Base-by-base conservation (phyloP, 768 basidiomycete species). In the Tulasnella sp. region DNA sequence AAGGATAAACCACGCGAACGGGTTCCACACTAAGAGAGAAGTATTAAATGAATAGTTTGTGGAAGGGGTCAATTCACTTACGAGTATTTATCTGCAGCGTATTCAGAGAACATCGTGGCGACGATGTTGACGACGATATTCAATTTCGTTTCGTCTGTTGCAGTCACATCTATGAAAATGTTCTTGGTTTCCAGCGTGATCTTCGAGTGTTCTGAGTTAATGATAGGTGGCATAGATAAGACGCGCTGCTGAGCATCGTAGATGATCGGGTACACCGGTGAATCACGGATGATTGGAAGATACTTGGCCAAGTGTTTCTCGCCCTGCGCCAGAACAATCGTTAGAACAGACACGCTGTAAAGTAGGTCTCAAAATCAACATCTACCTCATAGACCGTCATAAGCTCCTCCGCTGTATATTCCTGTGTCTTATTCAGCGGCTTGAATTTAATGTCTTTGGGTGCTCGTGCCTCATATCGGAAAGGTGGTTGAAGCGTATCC, bases 31-130 rank as follows among this genome's bases (percentile, higher is more conserved):
- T 98, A 66, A 61, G 1, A 43, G 38, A 4, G 32, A 34, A 41
- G 19, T 4, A 38, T 5, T 4, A 44, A 41, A 15, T 56, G 4
- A 0, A 26, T 29, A 17, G 17, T 38, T 15, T 7, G 34, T 32
- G 27, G 3, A n/a, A 34, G 47, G 4, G 48, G 32, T 11, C 43
- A 47, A 17, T 51, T 24, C 13, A 72, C 90, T 64, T 72, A 98
- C 94, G 88, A 84, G 80, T 85, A 97, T 3, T 93, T 89, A 43
- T 89, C 82, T 62, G 81, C 80, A 70, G 89, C 92, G 69, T 99
- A 96, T 72, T 98, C 94, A 1, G 95, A 86, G 73, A 99, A 99
- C 94, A 98, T 95, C n/a, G 89, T 86, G 1, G 86, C 77, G 11
- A 99, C 82, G 63, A 98, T 94, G 70, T 94, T 96, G 50, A 92